Conservation (phyloP, 345 rosid genomes). For the Pistacia atlantica region DNA sequence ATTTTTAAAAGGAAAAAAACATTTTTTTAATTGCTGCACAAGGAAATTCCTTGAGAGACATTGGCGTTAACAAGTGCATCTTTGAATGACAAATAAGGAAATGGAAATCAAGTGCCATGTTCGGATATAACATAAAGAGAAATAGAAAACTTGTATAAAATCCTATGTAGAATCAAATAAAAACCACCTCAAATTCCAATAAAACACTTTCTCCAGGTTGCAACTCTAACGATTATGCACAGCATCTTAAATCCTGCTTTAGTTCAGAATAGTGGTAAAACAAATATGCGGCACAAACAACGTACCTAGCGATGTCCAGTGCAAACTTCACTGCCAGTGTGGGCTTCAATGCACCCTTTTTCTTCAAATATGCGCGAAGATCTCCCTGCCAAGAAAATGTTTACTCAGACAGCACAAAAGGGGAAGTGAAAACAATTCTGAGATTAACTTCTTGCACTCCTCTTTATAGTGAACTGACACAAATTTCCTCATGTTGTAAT, state of each 20-base stretch:
- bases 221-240: background rate
- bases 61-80: background rate
- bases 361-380: conserved; percentile 67
- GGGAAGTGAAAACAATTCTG: no score
- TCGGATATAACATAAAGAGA: background rate
- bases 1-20: no score
- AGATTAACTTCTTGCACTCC: no score
- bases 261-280: conserved; percentile 10
- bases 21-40: background rate
- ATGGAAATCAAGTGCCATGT: background rate
- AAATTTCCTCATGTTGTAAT: no score
- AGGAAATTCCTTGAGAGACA: background rate
- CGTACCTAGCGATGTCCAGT: conserved; percentile 83
- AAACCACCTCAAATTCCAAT: background rate
- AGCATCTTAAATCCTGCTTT: background rate
- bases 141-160: background rate
- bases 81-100: background rate
- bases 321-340: conserved; percentile 73
- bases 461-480: no score
- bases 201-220: background rate
- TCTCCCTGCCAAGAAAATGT: conserved; percentile 54
- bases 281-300: background rate
- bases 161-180: background rate
- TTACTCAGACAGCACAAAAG: no score
- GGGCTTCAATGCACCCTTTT: conserved; percentile 59